Base-by-base conservation (phyloP, 2,329 filamentous ascomycete genomes). In the Colletotrichum lupini region DNA sequence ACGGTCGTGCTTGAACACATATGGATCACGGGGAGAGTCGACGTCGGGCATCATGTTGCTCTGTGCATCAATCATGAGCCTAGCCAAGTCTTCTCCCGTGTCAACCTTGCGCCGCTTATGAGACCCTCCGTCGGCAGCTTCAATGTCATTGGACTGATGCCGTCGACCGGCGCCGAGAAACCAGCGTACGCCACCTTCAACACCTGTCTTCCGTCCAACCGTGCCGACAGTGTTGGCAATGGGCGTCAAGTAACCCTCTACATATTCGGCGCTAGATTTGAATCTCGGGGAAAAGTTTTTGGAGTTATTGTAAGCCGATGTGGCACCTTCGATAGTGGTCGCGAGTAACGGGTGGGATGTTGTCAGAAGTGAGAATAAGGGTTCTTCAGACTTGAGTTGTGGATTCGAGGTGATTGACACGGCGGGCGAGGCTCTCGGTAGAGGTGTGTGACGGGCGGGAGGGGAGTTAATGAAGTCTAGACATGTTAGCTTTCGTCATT, bases 251-350 rank as follows among this genome's bases (percentile, higher is more conserved):
- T 94, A 96, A 59, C 94, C 92, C 82, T 98, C 96, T 24, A 98
- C 92, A 78, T 97, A 95, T 81, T 98, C 95, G 61, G 94, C 96
- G 74, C 95, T 91, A n/a, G 94, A 93, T 81, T 94, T 95, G 80
- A 98, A 94, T 2, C 93, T 90, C 0, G 96, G 95, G 1, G 95
- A 97, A 78, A 96, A 97, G 77, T 95, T 94, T 83, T 98, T 98
- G 12, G 94, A 95, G 3, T 90, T 92, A 32, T 93, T 92, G 81
- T 98, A 98, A 1, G 94, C 94, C 1, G 93, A 95, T 8, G 96
- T 89, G 0, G 95, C 96, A 65, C 92, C 92, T 76, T 94, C 94
- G 77, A 97, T 95, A 0, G 95, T 95, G 32, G 91, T 94, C 11
- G 94, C 95, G 19, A 98, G 89, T 74, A 97, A 87, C 0, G 96